Evolutionary conservation across 176 grass and related monocot genomes (phyloP).

Genomic region (Dactylis glomerata): DNA sequence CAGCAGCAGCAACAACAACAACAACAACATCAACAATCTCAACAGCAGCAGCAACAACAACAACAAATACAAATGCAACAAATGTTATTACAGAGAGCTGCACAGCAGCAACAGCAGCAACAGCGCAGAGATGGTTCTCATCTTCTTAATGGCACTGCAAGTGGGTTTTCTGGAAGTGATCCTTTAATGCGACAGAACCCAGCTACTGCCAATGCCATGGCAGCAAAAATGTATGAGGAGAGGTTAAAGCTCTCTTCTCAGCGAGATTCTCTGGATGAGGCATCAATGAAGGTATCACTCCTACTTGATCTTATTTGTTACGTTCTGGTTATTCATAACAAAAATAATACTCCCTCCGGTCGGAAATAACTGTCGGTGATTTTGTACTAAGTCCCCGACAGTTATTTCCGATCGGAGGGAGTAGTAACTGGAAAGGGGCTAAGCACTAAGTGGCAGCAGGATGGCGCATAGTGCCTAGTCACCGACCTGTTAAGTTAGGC

Average conservation of each 20-base stretch:
- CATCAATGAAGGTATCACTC: constrained; percentile 60
- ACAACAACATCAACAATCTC: not conserved
- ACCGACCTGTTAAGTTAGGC: not conserved
- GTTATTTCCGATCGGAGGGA: too few species aligned
- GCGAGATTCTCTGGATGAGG: constrained; percentile 66
- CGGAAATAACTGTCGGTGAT: too few species aligned
- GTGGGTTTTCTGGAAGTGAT: constrained; percentile 45
- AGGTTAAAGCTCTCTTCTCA: constrained; percentile 64
- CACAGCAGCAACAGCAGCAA: constrained; percentile 37
- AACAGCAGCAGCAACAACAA: constrained; percentile 30
- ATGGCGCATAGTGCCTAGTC: not conserved
- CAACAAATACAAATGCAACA: constrained; percentile 61
- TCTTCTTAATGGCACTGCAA: constrained; percentile 49
- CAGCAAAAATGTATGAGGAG: constrained; percentile 75
- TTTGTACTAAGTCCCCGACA: too few species aligned
- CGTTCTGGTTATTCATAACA: not conserved
- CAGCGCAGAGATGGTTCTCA: constrained; percentile 47
- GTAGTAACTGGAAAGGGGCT: not conserved
- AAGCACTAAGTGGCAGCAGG: not conserved
- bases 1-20: not conserved
- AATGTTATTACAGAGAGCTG: constrained; percentile 39
- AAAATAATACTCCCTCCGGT: too few species aligned
- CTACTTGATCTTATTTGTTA: not conserved
- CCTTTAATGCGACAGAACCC: constrained; percentile 39
- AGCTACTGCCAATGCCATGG: constrained; percentile 61